Evolutionary conservation across 495 filamentous ascomycete species (phyloP).

Genomic region (Penicillium bovifimosum): DNA sequence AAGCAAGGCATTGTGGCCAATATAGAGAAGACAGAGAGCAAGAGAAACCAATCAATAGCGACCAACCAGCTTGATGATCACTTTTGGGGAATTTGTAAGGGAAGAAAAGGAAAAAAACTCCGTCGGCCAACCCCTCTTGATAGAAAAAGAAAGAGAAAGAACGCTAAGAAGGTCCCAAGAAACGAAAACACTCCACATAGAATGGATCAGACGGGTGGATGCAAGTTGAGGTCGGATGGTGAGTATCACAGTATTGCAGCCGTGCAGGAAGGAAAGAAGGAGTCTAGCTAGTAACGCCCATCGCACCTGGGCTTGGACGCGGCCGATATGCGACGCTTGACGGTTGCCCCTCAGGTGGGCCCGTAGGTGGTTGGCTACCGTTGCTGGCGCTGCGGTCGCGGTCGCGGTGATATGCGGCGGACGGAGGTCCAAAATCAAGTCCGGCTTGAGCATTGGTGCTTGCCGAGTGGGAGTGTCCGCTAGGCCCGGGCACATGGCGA

Average conservation of each 20-base stretch:
- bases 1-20: neutral
- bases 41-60: conserved; percentile 13
- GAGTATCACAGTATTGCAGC: conserved; percentile 15
- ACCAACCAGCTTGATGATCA: conserved; percentile 21
- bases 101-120: conserved; percentile 24
- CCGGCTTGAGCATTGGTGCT: conserved; percentile 26
- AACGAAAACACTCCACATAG: conserved; percentile 12
- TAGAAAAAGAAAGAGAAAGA: conserved; percentile 19
- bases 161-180: conserved; percentile 33
- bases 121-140: conserved; percentile 33
- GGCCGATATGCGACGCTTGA: conserved; percentile 39
- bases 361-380: conserved; percentile 32
- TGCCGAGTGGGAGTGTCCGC: conserved; percentile 33
- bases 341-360: conserved; percentile 24
- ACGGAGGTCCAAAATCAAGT: conserved; percentile 27
- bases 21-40: conserved; percentile 5
- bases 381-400: conserved; percentile 39
- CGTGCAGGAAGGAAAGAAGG: conserved; percentile 16
- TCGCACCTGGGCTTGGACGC: conserved; percentile 37
- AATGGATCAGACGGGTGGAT: conserved; percentile 17
- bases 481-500: conserved; percentile 65
- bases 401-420: conserved; percentile 20
- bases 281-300: conserved; percentile 42
- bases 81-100: conserved; percentile 25
- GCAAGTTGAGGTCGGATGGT: conserved; percentile 16